Evolutionary conservation across 208 protist species (phyloP), one percentile per base, ranked within the genome.

Genomic region (Acanthamoeba castellanii): DNA sequence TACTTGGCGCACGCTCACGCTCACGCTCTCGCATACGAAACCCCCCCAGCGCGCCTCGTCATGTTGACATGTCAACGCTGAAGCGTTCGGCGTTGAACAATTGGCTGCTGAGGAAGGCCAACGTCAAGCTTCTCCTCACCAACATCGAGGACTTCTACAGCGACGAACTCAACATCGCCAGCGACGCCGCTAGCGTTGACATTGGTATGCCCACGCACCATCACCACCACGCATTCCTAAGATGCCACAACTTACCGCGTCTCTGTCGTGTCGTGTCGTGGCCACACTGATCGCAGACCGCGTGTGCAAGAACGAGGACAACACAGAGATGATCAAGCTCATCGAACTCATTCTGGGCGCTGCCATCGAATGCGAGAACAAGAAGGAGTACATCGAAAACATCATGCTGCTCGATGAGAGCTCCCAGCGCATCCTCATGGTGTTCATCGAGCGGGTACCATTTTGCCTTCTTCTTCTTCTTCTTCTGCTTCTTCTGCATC

Each of bases 351-450:
- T 96, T 30, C 25, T 96, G 27, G 94, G 94, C 27, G 78, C 94
- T 2, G 76, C 76, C 27, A 82, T 96, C 22, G 89, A 96, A 22
- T 93, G 94, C 52, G 95, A 96, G 61, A 85, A 95, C 55, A 96
- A 96, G 50, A 66, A 84, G 32, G 81, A 95, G 88, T 85, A 95
- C 47, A 95, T 96, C 70, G 32, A 94, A 61, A 95, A 81, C 52
- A 96, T 96, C 47, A 95, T 95, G 92, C 50, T 52, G 37, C 57
- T 96, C 25, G 95, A 96, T 74, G 32, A 94, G 57, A 45, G 68
- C 20, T 90, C 94, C 27, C 95, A 96, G 76, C 72, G 64, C 59
- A 81, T 92, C 59, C 47, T 96, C 14, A 95, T 95, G 93, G 18
- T 93, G 13, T 50, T 95, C 45, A 93, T 96, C 55, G 89, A 93